Evolutionary conservation across 805 yeast genomes (phyloP).

Genomic region (Soucietia sequanensis): DNA sequence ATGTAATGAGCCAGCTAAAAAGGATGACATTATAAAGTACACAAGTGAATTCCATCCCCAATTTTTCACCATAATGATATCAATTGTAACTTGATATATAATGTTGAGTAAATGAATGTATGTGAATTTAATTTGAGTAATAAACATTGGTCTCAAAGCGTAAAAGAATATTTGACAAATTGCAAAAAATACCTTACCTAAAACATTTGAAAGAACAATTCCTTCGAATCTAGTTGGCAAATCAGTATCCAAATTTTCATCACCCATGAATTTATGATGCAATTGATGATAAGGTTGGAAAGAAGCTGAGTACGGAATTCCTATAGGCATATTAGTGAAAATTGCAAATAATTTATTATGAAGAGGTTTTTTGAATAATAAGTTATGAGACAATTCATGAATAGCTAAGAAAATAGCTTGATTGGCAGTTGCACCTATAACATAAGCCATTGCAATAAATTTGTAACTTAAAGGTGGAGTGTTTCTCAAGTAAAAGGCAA

Average conservation of each 20-base stretch:
- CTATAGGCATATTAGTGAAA: conserved; percentile 79
- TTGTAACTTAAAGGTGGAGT: conserved; percentile 50
- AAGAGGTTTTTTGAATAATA: conserved; percentile 76
- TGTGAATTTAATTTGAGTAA: conserved; percentile 73
- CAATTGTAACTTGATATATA: conserved; percentile 57
- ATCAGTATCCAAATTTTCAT: conserved; percentile 80
- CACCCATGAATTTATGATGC: conserved; percentile 90
- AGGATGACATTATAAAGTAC: conserved; percentile 73
- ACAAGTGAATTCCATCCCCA: conserved; percentile 66
- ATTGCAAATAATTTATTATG: conserved; percentile 77
- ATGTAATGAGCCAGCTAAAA: conserved; percentile 87
- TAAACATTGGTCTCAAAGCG: conserved; percentile 86
- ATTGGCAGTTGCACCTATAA: conserved; percentile 81
- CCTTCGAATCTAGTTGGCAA: conserved; percentile 83
- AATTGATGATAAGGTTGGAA: conserved; percentile 88
- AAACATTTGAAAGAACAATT: conserved; percentile 63
- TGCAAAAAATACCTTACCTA: conserved; percentile 89
- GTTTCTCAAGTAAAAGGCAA: conserved; percentile 62
- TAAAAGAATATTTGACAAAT: conserved; percentile 86
- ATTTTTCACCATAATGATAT: conserved; percentile 50
- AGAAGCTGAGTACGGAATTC: conserved; percentile 86
- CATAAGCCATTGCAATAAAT: conserved; percentile 65
- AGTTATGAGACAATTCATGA: conserved; percentile 84
- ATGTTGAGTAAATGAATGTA: conserved; percentile 71
- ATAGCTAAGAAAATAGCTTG: conserved; percentile 85